Percentiles rank a stretch among this genome's conserved stretches.
Evolutionary conservation across 148 eudicot species (phyloP).

Genomic region (Chenopodium berlandieri): DNA sequence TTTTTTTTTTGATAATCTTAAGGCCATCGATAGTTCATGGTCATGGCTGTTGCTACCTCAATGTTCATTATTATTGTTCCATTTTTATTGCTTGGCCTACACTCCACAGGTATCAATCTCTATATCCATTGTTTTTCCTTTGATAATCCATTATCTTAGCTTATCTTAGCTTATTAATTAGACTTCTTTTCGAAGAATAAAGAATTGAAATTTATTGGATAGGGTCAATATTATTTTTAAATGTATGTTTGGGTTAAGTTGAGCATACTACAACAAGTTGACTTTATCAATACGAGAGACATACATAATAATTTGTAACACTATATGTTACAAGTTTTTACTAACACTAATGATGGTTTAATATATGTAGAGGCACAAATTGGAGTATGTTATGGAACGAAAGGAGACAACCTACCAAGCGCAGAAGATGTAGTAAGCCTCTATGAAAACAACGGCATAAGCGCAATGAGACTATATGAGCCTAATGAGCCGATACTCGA

Average conservation of each 20-base stretch:
- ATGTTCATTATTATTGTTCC: background rate
- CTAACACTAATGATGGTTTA: background rate
- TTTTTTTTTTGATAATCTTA: no score
- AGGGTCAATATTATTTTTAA: background rate
- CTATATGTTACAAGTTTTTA: background rate
- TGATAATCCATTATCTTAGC: background rate
- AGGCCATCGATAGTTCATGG: no score
- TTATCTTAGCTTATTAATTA: background rate
- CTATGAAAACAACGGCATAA: conserved; percentile 7
- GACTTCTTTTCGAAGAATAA: background rate
- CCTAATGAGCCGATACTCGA: conserved; percentile 8
- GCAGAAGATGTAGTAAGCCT: conserved; percentile 11
- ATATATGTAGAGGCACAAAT: conserved; percentile 9
- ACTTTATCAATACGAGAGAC: no score
- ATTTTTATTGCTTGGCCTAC: conserved; percentile 5
- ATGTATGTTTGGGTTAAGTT: no score
- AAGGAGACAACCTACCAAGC: conserved; percentile 4
- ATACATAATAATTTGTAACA: no score
- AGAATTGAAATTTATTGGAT: background rate
- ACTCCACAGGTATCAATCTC: background rate
- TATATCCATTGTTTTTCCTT: background rate
- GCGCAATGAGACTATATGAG: conserved; percentile 17
- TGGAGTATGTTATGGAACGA: conserved; percentile 12
- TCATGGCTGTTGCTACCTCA: background rate
- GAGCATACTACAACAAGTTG: no score